A percentile compares a stretch with the other conserved stretches of the same genome.
Evolutionary conservation across 1,139 yeast species (phyloP).

Genomic region (Suhomyces wounanorum): DNA sequence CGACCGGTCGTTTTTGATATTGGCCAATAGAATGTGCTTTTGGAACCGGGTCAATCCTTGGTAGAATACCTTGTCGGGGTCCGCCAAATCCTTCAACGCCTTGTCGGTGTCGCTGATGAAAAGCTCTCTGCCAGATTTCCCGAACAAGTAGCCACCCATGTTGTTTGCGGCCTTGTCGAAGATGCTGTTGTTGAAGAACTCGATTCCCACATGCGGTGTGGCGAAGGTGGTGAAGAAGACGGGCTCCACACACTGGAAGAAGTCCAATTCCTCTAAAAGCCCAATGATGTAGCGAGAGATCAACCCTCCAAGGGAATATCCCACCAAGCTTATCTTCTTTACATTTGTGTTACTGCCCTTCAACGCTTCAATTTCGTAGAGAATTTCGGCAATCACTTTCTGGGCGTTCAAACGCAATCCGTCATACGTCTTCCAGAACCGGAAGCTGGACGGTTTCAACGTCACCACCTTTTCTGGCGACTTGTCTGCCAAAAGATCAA

Average conservation of each 20-base stretch:
- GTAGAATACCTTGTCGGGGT: slow-evolving; percentile 51
- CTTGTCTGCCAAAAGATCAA: slow-evolving; percentile 35
- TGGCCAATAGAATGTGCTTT: slow-evolving; percentile 64
- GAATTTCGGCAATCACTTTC: slow-evolving; percentile 63
- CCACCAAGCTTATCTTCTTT: slow-evolving; percentile 43
- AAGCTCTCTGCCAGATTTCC: slow-evolving; percentile 73
- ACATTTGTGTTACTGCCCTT: slow-evolving; percentile 39
- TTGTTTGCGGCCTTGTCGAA: slow-evolving; percentile 53
- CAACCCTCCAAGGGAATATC: slow-evolving; percentile 48
- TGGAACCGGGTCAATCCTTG: slow-evolving; percentile 60
- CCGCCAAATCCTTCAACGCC: slow-evolving; percentile 55
- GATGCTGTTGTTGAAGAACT: slow-evolving; percentile 44
- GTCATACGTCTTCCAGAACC: slow-evolving; percentile 80
- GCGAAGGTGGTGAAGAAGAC: slow-evolving; percentile 78
- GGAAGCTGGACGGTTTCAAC: slow-evolving; percentile 68
- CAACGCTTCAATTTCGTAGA: slow-evolving; percentile 55
- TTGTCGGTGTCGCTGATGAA: slow-evolving; percentile 53
- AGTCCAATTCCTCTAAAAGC: slow-evolving; percentile 50
- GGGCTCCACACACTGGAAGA: slow-evolving; percentile 65
- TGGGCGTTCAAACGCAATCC: slow-evolving; percentile 76
- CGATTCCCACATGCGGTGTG: slow-evolving; percentile 84
- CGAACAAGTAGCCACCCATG: slow-evolving; percentile 65
- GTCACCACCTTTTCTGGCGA: slow-evolving; percentile 51
- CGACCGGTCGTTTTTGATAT: slow-evolving; percentile 71
- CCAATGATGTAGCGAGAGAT: slow-evolving; percentile 70